Evolutionary conservation across 805 yeast species (phyloP), one percentile per base, ranked within the genome.

Genomic region (Schizosaccharomyces japonicus): DNA sequence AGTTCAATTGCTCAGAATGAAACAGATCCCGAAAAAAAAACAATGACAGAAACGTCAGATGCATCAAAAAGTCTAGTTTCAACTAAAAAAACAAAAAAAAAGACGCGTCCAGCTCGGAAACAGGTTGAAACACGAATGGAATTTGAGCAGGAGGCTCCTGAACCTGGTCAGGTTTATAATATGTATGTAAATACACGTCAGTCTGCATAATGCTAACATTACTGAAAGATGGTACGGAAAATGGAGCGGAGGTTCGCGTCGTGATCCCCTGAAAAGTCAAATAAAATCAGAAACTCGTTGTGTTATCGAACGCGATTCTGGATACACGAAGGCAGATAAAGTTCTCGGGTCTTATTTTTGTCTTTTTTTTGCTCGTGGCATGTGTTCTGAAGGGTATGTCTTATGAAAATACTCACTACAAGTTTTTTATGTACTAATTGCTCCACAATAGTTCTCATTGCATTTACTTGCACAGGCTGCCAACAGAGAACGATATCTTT

Each of bases 281-380:
- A 64, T 62, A 58, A 72, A 58, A 62, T 71, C 75, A 59, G 80
- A 70, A 30, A 74, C 70, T 54, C 63, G 76, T 50, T 74, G 87
- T 45, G 64, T 76, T 51, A 66, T 79, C 6, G 66, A 58, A 11
- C 56, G 59, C 44, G 95, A 87, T 56, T 60, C 80, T 0, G 95
- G 96, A 0, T 70, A 69, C 49, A 87, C 95, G 0, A 66, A 63
- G 49, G 92, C 84, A 1, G 76, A 73, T 51, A 66, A 66, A 45
- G 62, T 66, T 21, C 57, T 60, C 0, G 60, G 64, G 2, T 63
- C 66, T 13, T 76, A 66, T 47, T 70, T 83, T 47, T 87, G 98
- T 57, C 56, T 87, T 2, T 82, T 77, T 63, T 87, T 82, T 63
- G 87, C 94, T 2, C 73, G 85, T 46, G 96, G 96, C 0, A 71